These are phyloP conservation scores for Lentinula guzmanii DNA, from an alignment of 768 basidiomycete genomes.

Conservation along the genomic window DNA sequence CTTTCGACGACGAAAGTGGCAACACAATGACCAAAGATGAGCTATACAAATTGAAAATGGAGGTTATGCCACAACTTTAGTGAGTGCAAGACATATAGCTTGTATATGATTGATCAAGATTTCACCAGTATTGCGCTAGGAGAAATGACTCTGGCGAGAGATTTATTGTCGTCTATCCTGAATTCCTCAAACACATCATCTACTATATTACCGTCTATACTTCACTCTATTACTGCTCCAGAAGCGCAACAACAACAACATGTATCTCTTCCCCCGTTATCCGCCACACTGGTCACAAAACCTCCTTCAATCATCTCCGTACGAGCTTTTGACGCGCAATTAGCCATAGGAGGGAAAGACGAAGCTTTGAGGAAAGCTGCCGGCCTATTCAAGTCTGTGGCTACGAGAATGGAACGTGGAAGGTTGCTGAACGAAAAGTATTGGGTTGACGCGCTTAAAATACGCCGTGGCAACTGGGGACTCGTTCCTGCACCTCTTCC, in stretches of 20 bases:
- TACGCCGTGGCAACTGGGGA: slow-evolving; percentile 74
- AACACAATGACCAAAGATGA: slow-evolving; percentile 70
- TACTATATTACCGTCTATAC: slow-evolving; percentile 17
- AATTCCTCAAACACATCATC: slow-evolving; percentile 26
- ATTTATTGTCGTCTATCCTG: slow-evolving; percentile 59
- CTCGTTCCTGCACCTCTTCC: slow-evolving; percentile 76
- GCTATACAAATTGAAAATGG: slow-evolving; percentile 64
- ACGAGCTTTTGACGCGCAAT: slow-evolving; percentile 65
- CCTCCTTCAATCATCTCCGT: slow-evolving; percentile 61
- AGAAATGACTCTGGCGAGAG: slow-evolving; percentile 74
- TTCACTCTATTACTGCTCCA: slow-evolving; percentile 7
- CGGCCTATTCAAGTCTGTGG: slow-evolving; percentile 62
- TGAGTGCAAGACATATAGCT: slow-evolving; percentile 30
- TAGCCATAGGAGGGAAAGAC: slow-evolving; percentile 76
- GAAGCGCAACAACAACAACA: slow-evolving; percentile 3
- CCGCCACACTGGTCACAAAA: slow-evolving; percentile 62
- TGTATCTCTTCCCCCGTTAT: slow-evolving; percentile 29
- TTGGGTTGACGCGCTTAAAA: slow-evolving; percentile 78
- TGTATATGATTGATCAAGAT: slow-evolving; percentile 7
- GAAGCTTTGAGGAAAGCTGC: slow-evolving; percentile 72
- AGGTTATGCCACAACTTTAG: slow-evolving; percentile 68
- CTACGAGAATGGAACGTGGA: slow-evolving; percentile 61
- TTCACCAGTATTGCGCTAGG: slow-evolving; percentile 59
- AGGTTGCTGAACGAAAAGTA: slow-evolving; percentile 63
- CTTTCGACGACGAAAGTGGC: slow-evolving; percentile 17